These are phyloP conservation scores for Colletotrichum lindemuthianum DNA, from an alignment of 2,329 filamentous ascomycete genomes.

Conservation along the genomic window DNA sequence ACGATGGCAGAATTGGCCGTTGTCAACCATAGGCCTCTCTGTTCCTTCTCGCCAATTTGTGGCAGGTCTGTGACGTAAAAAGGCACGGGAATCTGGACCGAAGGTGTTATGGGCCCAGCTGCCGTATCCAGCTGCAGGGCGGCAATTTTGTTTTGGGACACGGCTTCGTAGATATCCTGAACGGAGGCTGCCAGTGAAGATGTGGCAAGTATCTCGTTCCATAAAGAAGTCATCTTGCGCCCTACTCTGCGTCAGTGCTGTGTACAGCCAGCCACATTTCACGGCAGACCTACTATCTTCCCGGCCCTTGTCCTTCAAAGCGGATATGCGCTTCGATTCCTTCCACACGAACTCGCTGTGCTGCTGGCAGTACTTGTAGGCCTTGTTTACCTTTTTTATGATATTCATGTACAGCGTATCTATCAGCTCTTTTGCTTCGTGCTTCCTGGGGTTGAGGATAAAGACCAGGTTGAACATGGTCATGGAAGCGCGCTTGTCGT, in stretches of 20 bases:
- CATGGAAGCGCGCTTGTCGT: conserved; percentile 77
- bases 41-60: conserved; percentile 72
- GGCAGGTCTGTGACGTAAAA: conserved; percentile 80
- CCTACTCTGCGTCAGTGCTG: conserved; percentile 45
- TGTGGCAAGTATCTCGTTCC: conserved; percentile 74
- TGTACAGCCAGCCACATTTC: neutral
- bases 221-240: conserved; percentile 72
- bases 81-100: conserved; percentile 71
- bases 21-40: conserved; percentile 85
- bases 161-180: conserved; percentile 81
- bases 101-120: conserved; percentile 67
- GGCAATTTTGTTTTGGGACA: conserved; percentile 87
- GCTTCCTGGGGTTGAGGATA: conserved; percentile 80
- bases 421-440: conserved; percentile 79
- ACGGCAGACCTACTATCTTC: conserved; percentile 66
- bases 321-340: conserved; percentile 84
- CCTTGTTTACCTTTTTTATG: conserved; percentile 91
- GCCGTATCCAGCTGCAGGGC: conserved; percentile 78
- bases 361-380: conserved; percentile 91
- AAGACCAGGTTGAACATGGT: conserved; percentile 99
- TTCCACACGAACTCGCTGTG: conserved; percentile 91
- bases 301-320: conserved; percentile 82
- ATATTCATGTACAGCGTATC: conserved; percentile 87
- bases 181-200: conserved; percentile 87
- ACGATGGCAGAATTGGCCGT: conserved; percentile 81